Evolutionary conservation across 768 basidiomycete species (phyloP), one percentile per base, ranked within the genome.

Genomic region (Peribolospora baueri): DNA sequence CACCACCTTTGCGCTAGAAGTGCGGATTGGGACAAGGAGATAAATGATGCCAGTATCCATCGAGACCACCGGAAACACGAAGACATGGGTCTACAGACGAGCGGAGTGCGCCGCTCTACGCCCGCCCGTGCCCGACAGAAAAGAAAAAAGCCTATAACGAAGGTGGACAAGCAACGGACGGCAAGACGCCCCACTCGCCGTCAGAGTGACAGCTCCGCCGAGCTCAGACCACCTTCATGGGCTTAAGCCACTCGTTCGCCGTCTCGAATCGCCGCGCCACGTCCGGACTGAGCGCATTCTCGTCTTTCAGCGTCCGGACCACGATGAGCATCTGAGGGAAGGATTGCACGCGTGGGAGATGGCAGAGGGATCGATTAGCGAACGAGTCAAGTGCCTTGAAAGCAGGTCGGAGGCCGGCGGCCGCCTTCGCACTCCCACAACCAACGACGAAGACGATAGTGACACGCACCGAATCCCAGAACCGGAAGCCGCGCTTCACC

Each of bases 261-360:
- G 79, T 80, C 71, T 95, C 88, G 70, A 95, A 98, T 71, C 90
- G 84, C 68, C 85, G 82, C 68, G 86, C 84, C 71, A 97, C 70
- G 67, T 90, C 86, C 56, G 76, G 76, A 67, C 82, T 70, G 47
- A 90, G 84, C 43, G 80, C 75, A 49, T 77, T 75, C 75, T 59
- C 63, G 49, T 64, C 61, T 67, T 83, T 82, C 67, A 97, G 72
- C 62, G 84, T 80, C 69, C 87, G 74, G 75, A 95, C 84, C 67
- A 86, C 86, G 55, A 77, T 75, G 68, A 93, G 75, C 64, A 83
- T 77, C 82, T 84, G 70, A 25, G 25, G 25, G 56, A 57, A 52
- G 54, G 50, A 56, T 10, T 56, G 50, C 48, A 61, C 41, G 40
- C 54, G 56, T 10, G 6, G 48, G 51, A 53, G 51, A 36, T 55